phyloP scores from a whole-genome alignment of 2,329 filamentous ascomycete genomes.

The Aspergillus japonicus region DNA sequence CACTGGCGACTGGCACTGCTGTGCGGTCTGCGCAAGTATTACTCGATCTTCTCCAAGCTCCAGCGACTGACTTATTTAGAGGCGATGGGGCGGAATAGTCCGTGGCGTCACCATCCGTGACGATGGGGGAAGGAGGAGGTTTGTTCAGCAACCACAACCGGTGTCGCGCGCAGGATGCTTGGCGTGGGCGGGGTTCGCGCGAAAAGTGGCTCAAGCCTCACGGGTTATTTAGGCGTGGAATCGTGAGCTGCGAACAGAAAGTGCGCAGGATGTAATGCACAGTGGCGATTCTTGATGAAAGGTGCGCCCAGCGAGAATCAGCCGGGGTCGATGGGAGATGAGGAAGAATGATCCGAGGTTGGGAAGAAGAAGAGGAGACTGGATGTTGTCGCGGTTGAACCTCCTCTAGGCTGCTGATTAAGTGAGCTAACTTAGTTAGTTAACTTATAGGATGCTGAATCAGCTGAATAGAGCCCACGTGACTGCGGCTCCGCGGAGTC shows the following conservation, averaged over 20 bases:
- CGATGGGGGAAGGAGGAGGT: conserved; percentile 5
- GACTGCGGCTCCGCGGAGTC: conserved; percentile 20
- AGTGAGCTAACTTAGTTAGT: neutral
- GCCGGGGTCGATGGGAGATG: conserved; percentile 1
- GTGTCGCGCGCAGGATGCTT: conserved; percentile 29
- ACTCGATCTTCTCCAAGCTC: conserved; percentile 31
- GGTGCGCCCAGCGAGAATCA: neutral
- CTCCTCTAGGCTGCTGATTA: neutral
- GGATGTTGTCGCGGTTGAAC: conserved; percentile 6
- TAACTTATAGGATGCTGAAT: conserved; percentile 12
- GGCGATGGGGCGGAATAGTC: conserved; percentile 14
- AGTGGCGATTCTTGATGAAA: neutral
- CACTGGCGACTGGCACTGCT: conserved; percentile 29
- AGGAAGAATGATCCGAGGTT: conserved; percentile 6
- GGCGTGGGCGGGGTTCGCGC: conserved; percentile 33
- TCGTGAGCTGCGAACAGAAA: neutral
- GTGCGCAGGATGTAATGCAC: neutral
- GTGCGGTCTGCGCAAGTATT: conserved; percentile 33
- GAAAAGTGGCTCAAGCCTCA: conserved; percentile 9
- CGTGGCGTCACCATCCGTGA: conserved; percentile 17
- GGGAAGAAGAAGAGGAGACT: conserved; percentile 11
- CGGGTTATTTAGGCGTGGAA: neutral
- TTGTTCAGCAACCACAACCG: conserved; percentile 18
- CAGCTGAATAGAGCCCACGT: conserved; percentile 13
- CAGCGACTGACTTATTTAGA: conserved; percentile 24